Evolutionary conservation across 116 monocot species (phyloP), one percentile per base, ranked within the genome.

Genomic region (Papilionanthe hybrid): DNA sequence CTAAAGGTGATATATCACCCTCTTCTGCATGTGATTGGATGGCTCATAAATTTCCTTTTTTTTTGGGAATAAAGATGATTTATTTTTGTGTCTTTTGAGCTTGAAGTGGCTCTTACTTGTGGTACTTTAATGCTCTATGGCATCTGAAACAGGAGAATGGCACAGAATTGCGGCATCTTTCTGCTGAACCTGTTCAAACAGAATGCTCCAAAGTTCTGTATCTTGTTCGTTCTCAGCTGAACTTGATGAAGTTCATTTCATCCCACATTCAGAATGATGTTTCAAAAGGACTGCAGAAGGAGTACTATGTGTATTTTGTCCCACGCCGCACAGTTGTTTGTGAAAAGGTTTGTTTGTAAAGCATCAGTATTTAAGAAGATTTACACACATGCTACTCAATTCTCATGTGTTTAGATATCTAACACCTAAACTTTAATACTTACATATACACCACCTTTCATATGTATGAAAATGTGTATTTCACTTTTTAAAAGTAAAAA

Each of bases 251-350:
- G 74, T 83, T 89, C 60, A 93, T 99, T 75, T 84, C 90, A 44
- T 91, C 86, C 29, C 87, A 93, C 78, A 95, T 99, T 77, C 88
- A 89, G 66, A 81, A 81, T 85, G 95, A 93, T 75, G 43, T 86
- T 30, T 91, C 99, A 5, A 95, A 95, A 86, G 95, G 93, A 42
- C 55, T 95, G 53, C 87, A 99, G 74, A 95, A 85, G 79, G 94
- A 92, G 57, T 95, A 95, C 79, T 90, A 86, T 78, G 86, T 99
- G 79, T 99, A 95, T 87, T 99, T 99, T 88, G 95, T 99, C 25
- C 99, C 99, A 72, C 93, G 99, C 2, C 91, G 93, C 37, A 93
- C 95, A 28, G 89, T 99, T 79, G 93, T 77, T 42, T 99, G 99
- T 87, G 99, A 99, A 81, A 99, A 99, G 93, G 99, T 99, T 72